phyloP scores from a whole-genome alignment of 2,329 filamentous ascomycete genomes.

The Aureobasidium sp. region DNA sequence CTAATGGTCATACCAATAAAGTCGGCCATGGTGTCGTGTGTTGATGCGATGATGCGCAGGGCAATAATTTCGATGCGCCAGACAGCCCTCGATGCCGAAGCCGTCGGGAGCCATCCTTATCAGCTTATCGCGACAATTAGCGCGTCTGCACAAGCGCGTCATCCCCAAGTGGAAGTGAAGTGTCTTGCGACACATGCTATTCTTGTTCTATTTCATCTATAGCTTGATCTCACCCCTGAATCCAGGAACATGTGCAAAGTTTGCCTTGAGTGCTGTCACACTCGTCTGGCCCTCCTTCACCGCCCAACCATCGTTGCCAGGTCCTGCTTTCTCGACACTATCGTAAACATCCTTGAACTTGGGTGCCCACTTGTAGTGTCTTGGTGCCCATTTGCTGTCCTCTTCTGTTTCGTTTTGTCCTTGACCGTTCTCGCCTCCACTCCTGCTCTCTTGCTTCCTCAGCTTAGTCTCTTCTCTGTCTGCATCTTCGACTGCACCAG shows the following conservation, averaged over 20 bases:
- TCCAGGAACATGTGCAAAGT: slow-evolving; percentile 73
- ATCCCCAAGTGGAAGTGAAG: not conserved
- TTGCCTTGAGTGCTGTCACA: slow-evolving; percentile 83
- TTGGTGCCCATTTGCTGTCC: slow-evolving; percentile 58
- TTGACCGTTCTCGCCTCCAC: slow-evolving; percentile 33
- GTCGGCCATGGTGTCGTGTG: slow-evolving; percentile 48
- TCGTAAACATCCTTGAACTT: slow-evolving; percentile 79
- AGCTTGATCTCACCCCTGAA: slow-evolving; percentile 69
- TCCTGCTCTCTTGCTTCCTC: slow-evolving; percentile 53
- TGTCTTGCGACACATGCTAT: not conserved
- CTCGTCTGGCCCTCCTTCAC: slow-evolving; percentile 83
- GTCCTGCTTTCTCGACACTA: slow-evolving; percentile 70
- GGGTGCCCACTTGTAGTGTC: slow-evolving; percentile 93
- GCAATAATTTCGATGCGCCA: slow-evolving; percentile 7
- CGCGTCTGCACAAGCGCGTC: not conserved
- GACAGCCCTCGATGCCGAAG: not conserved
- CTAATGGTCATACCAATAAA: slow-evolving; percentile 72
- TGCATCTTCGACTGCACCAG: slow-evolving; percentile 54
- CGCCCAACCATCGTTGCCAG: slow-evolving; percentile 88
- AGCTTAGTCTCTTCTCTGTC: slow-evolving; percentile 63
- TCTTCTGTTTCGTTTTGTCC: slow-evolving; percentile 28
- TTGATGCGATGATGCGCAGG: slow-evolving; percentile 6
- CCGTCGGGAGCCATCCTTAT: too few species aligned
- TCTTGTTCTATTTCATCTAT: slow-evolving; percentile 35
- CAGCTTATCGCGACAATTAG: not conserved